Percentiles rank a stretch among this genome's conserved stretches.
Evolutionary conservation across 441 rosid genomes (phyloP).

Genomic region (Pelargonium fulgidum): DNA sequence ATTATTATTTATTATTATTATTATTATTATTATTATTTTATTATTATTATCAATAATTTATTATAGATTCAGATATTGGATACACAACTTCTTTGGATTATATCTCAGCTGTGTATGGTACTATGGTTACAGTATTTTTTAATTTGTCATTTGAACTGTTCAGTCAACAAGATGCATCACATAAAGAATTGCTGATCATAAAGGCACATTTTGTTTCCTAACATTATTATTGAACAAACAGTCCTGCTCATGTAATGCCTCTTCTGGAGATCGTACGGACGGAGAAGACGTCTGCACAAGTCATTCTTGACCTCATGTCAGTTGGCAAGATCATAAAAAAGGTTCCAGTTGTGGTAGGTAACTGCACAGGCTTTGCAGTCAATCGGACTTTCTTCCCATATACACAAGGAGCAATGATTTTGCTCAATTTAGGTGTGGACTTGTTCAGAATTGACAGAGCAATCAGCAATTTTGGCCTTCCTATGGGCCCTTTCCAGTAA

Average conservation of each 20-base stretch:
- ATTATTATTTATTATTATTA: too few species aligned
- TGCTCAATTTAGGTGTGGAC: conserved; percentile 78
- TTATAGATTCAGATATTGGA: background rate
- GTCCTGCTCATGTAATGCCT: conserved; percentile 97
- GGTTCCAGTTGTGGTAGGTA: conserved; percentile 91
- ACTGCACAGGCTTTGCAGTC: conserved; percentile 93
- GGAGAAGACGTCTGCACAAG: conserved; percentile 78
- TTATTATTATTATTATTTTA: too few species aligned
- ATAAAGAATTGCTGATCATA: background rate
- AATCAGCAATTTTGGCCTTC: conserved; percentile 76
- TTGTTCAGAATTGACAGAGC: conserved; percentile 74
- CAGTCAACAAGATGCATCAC: background rate
- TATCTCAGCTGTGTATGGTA: background rate
- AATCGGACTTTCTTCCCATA: conserved; percentile 90
- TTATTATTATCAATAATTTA: background rate
- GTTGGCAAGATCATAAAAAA: conserved; percentile 81
- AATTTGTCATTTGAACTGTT: background rate
- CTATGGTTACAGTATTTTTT: background rate
- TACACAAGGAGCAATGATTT: conserved; percentile 58
- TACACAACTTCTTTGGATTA: background rate
- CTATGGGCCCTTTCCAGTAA: conserved; percentile 94
- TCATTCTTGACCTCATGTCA: conserved; percentile 79
- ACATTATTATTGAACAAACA: conserved; percentile 30
- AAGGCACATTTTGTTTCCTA: conserved; percentile 11
- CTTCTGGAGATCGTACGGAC: conserved; percentile 90